Evolutionary conservation across 148 eudicot species (phyloP).

Genomic region (Bassia scoparia): DNA sequence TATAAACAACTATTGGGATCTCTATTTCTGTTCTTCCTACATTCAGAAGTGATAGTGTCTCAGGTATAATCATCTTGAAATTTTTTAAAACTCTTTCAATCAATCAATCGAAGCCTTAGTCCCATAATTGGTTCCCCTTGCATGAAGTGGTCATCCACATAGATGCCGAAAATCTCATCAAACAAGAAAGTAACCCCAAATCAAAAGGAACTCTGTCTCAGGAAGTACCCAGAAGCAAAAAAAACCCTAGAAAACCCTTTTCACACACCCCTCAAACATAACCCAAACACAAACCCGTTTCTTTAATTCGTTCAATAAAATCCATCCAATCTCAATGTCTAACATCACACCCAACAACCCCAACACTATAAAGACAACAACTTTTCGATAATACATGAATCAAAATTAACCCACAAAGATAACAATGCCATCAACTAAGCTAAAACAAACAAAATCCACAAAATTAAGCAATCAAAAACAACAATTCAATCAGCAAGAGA

Average conservation of each 20-base stretch:
- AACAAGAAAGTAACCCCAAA: background rate
- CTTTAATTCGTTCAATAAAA: background rate
- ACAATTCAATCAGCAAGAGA: background rate
- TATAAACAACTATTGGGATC: too few relatives aligned
- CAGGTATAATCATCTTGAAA: too few relatives aligned
- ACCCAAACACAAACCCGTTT: background rate
- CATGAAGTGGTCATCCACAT: too few relatives aligned
- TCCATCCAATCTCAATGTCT: background rate
- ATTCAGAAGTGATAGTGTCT: too few relatives aligned
- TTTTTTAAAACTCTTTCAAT: too few relatives aligned
- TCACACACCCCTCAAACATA: background rate
- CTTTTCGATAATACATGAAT: too few relatives aligned
- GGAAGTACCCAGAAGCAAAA: background rate
- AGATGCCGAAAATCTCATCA: background rate
- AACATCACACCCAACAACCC: background rate
- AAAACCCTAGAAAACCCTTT: background rate
- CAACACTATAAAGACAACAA: background rate
- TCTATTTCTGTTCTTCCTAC: too few relatives aligned
- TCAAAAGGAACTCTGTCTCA: too few relatives aligned
- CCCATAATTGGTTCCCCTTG: too few relatives aligned
- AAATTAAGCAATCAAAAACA: background rate
- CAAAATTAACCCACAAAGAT: too few relatives aligned
- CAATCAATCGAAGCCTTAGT: too few relatives aligned
- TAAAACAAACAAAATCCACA: background rate
- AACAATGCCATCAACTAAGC: background rate